Percentiles rank a stretch among this genome's conserved stretches.
Conservation (phyloP, 2,329 filamentous ascomycete genomes). For the Beauveria varroae region DNA sequence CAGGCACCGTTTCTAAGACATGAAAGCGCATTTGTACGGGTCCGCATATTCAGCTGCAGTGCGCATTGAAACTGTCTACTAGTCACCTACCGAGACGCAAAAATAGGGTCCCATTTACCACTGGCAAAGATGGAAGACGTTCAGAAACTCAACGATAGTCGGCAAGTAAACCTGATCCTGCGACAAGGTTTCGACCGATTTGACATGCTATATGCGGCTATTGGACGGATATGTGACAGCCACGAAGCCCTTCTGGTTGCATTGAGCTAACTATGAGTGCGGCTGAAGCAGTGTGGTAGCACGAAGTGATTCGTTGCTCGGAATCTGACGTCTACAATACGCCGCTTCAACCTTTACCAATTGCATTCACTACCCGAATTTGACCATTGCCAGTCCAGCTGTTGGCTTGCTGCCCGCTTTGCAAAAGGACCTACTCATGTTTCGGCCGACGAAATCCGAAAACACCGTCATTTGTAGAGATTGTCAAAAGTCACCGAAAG, state of each 20-base stretch:
- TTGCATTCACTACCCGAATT: background rate
- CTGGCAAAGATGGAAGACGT: no score
- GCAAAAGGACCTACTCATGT: background rate
- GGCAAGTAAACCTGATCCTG: no score
- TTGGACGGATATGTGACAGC: background rate
- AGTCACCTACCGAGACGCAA: no score
- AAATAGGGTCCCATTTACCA: no score
- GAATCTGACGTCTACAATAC: background rate
- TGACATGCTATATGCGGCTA: no score
- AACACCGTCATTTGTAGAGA: no score
- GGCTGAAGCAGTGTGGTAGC: background rate
- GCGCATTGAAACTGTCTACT: no score
- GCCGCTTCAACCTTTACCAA: background rate
- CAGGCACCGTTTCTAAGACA: no score
- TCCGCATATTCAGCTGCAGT: no score
- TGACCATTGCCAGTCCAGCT: background rate
- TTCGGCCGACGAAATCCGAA: background rate
- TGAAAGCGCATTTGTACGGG: no score
- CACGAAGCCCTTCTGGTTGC: background rate
- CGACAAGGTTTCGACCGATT: no score
- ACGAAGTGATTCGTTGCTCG: background rate
- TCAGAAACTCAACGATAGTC: no score
- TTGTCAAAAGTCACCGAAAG: background rate
- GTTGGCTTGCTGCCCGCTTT: background rate
- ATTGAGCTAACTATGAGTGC: background rate